Conservation (phyloP, 164 flowering plant genomes). For the Malania oleifera region DNA sequence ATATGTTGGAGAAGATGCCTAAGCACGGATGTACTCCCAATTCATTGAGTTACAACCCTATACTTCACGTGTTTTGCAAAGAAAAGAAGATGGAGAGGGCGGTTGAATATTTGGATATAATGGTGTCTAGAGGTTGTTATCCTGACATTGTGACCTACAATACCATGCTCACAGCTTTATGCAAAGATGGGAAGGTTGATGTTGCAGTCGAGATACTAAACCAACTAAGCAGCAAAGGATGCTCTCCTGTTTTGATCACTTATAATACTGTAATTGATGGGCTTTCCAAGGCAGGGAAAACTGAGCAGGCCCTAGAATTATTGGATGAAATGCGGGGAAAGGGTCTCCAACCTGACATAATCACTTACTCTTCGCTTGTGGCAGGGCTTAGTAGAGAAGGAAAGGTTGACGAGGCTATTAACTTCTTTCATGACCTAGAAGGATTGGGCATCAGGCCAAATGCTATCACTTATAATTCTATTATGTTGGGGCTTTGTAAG, state of each 20-base stretch:
- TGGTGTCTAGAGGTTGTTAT: slow-evolving; percentile 79
- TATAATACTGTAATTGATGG: slow-evolving; percentile 92
- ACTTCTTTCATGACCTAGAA: slow-evolving; percentile 62
- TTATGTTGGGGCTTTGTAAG: slow-evolving; percentile 86
- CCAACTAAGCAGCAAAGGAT: slow-evolving; percentile 62
- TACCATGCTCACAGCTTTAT: slow-evolving; percentile 77
- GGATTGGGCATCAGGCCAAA: slow-evolving; percentile 55
- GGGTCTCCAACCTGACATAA: slow-evolving; percentile 72
- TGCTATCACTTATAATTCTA: slow-evolving; percentile 67
- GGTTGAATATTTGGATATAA: slow-evolving; percentile 64
- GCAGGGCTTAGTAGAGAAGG: slow-evolving; percentile 83
- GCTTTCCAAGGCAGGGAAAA: slow-evolving; percentile 63
- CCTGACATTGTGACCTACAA: slow-evolving; percentile 93
- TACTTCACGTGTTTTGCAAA: slow-evolving; percentile 84
- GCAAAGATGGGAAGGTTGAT: slow-evolving; percentile 85
- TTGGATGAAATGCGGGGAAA: slow-evolving; percentile 62
- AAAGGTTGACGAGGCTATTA: slow-evolving; percentile 69
- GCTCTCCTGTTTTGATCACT: slow-evolving; percentile 80
- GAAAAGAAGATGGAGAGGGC: slow-evolving; percentile 91
- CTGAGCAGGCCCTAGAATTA: slow-evolving; percentile 54
- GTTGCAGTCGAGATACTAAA: slow-evolving; percentile 68
- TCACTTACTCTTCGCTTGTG: slow-evolving; percentile 72
- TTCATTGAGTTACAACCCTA: slow-evolving; percentile 78
- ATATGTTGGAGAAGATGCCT: slow-evolving; percentile 82
- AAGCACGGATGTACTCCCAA: slow-evolving; percentile 77